These are phyloP conservation scores for Ophiorrhiza pumila DNA, from an alignment of 257 asterid species.

Conservation along the genomic window DNA sequence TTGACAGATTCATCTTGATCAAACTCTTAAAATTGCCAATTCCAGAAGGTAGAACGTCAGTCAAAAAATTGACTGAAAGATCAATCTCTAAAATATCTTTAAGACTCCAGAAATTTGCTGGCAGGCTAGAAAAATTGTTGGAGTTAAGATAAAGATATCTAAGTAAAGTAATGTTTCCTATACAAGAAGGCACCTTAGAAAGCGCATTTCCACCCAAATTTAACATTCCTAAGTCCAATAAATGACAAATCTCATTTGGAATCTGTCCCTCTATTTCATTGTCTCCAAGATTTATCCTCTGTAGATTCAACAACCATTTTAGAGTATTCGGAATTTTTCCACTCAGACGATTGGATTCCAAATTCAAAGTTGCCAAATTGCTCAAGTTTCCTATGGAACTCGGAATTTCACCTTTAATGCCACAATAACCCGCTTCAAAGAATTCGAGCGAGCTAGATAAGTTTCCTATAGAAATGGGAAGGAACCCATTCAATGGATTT, in stretches of 20 bases:
- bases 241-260: not conserved
- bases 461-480: too few relatives aligned
- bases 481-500: too few relatives aligned
- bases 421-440: too few relatives aligned
- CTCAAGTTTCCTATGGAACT: too few relatives aligned
- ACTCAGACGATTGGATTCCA: not conserved
- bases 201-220: not conserved
- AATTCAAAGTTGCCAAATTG: not conserved
- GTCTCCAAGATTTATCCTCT: not conserved
- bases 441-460: too few relatives aligned
- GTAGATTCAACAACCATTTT: too few relatives aligned
- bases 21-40: slow-evolving; percentile 2
- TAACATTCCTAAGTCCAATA: not conserved
- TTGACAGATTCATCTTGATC: not conserved
- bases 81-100: not conserved
- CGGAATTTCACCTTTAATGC: too few relatives aligned
- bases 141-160: not conserved
- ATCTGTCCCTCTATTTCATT: slow-evolving; percentile 4
- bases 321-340: slow-evolving; percentile 8
- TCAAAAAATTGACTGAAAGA: not conserved
- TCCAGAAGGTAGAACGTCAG: not conserved
- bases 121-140: not conserved
- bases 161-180: not conserved
- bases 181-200: not conserved
- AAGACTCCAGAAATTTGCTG: not conserved